A percentile compares a stretch with the other conserved stretches of the same genome.
Evolutionary conservation across 2,329 filamentous ascomycete species (phyloP).

Genomic region (Lizonia empirigonia): DNA sequence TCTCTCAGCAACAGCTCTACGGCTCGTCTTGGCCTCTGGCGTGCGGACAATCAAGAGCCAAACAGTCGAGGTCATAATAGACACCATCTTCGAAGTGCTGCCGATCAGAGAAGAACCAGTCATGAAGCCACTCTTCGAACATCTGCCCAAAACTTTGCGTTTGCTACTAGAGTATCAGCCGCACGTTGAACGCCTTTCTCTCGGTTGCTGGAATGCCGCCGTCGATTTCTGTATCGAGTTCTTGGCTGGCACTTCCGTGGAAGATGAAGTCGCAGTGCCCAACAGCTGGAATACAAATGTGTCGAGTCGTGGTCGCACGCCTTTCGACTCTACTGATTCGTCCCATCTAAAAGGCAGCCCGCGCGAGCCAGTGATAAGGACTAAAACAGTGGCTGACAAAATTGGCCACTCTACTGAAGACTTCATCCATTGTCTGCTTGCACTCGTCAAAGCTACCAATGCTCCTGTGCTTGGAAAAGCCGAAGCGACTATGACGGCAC

Average conservation of each 20-base stretch:
- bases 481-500: constrained; percentile 60
- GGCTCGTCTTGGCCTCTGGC: constrained; percentile 72
- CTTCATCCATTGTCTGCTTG: constrained; percentile 66
- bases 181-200: constrained; percentile 79
- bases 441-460: constrained; percentile 68
- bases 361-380: constrained; percentile 27
- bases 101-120: constrained; percentile 65
- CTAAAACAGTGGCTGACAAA: constrained; percentile 29
- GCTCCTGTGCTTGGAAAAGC: constrained; percentile 67
- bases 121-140: constrained; percentile 71
- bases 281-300: constrained; percentile 39
- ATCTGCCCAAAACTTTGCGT: constrained; percentile 79
- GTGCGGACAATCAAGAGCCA: constrained; percentile 72
- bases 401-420: constrained; percentile 39
- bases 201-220: constrained; percentile 69
- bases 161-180: constrained; percentile 73
- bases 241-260: constrained; percentile 52
- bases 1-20: constrained; percentile 72
- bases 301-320: constrained; percentile 41
- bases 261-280: constrained; percentile 30
- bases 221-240: constrained; percentile 72
- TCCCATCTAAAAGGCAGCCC: constrained; percentile 33
- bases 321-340: constrained; percentile 36
- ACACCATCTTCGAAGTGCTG: constrained; percentile 80
- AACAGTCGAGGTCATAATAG: constrained; percentile 77